Conservation (phyloP, 768 basidiomycete genomes). For the Tulasnella sp. region DNA sequence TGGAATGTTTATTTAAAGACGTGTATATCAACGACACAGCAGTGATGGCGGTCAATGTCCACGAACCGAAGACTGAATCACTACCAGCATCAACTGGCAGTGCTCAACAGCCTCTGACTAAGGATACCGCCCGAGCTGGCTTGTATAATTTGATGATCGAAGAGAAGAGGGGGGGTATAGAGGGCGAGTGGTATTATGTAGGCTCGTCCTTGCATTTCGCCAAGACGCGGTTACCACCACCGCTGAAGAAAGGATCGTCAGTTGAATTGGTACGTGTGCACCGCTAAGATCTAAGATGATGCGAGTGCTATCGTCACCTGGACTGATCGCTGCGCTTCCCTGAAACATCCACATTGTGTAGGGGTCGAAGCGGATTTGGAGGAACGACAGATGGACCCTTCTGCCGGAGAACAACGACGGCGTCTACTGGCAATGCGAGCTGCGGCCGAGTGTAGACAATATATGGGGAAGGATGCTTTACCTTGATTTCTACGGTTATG, state of each 20-base stretch:
- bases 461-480: slow-evolving; percentile 1
- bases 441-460: neutral
- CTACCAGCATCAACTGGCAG: too few relatives aligned
- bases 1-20: too few relatives aligned
- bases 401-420: slow-evolving; percentile 10
- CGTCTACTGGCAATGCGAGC: slow-evolving; percentile 7
- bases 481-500: slow-evolving; percentile 3
- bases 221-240: neutral
- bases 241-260: slow-evolving; percentile 3
- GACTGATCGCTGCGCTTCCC: too few relatives aligned
- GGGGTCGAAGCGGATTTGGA: neutral
- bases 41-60: slow-evolving; percentile 43
- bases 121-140: neutral
- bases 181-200: slow-evolving; percentile 11
- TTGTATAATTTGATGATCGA: slow-evolving; percentile 4
- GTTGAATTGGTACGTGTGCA: neutral
- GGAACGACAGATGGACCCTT: neutral
- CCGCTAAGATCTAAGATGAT: neutral
- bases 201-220: neutral
- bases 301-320: too few relatives aligned
- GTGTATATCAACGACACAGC: slow-evolving; percentile 43
- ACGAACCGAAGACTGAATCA: slow-evolving; percentile 31
- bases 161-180: slow-evolving; percentile 6
- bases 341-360: neutral
- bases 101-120: neutral